These are phyloP conservation scores for Ustanciosporium gigantosporum DNA, from an alignment of 1,284 basidiomycete species.

Conservation along the genomic window DNA sequence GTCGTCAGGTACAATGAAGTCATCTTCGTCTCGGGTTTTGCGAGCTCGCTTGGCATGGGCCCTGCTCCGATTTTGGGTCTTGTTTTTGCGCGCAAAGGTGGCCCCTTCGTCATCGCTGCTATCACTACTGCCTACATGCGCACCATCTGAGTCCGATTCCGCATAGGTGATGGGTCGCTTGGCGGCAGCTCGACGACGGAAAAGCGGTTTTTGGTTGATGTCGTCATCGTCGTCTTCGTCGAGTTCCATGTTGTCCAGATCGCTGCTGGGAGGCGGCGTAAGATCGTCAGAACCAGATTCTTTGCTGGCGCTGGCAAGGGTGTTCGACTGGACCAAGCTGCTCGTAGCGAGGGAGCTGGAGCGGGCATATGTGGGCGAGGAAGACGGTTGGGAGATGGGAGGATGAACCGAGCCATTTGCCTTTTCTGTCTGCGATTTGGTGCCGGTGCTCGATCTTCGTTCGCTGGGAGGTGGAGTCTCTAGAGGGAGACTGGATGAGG, in stretches of 20 bases:
- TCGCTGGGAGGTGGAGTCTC: conserved; percentile 26
- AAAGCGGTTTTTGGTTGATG: conserved; percentile 24
- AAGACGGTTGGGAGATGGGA: conserved; percentile 7
- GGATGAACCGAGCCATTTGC: background rate
- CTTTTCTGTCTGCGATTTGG: conserved; percentile 3
- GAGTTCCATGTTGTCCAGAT: conserved; percentile 20
- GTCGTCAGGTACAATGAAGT: conserved; percentile 48
- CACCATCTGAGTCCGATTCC: conserved; percentile 45
- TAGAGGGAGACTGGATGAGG: background rate
- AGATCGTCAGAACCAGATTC: conserved; percentile 25
- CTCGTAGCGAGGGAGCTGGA: conserved; percentile 29
- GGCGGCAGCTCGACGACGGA: conserved; percentile 30
- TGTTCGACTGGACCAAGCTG: conserved; percentile 6
- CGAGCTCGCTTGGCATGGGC: conserved; percentile 20
- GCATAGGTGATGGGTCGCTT: conserved; percentile 42
- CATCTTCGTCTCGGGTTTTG: conserved; percentile 37
- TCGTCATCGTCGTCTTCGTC: conserved; percentile 29
- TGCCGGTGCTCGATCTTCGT: conserved; percentile 10
- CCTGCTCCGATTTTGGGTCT: conserved; percentile 4
- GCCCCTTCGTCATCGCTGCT: conserved; percentile 23
- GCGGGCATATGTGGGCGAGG: conserved; percentile 23
- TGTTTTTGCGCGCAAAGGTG: background rate
- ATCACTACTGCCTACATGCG: conserved; percentile 13
- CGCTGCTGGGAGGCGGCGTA: conserved; percentile 33
- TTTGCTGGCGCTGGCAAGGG: background rate